Conservation (phyloP, 768 basidiomycete species). For the Suillus subalutaceus region DNA sequence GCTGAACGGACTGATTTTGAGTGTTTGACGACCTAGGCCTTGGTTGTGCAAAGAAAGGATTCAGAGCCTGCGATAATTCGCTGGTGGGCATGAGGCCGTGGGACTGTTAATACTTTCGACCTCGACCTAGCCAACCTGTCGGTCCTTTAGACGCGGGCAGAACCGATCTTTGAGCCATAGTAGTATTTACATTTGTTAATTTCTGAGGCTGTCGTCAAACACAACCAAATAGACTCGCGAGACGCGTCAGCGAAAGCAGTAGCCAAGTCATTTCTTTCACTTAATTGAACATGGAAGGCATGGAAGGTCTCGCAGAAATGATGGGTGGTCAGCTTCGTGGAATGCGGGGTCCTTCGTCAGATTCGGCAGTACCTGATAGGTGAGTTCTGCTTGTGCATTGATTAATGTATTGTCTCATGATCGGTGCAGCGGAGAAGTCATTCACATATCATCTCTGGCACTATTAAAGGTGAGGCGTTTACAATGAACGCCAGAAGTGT, state of each 20-base stretch:
- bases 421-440: conserved; percentile 77
- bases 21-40: conserved; percentile 34
- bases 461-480: conserved; percentile 78
- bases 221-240: conserved; percentile 18
- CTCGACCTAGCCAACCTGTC: neutral
- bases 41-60: conserved; percentile 59
- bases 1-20: conserved; percentile 32
- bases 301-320: conserved; percentile 55
- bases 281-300: conserved; percentile 31
- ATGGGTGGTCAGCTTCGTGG: conserved; percentile 55
- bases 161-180: neutral
- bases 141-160: neutral
- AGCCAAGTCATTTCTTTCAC: neutral
- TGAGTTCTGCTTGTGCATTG: conserved; percentile 34
- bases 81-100: conserved; percentile 57
- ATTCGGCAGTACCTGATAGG: conserved; percentile 76
- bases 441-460: conserved; percentile 97
- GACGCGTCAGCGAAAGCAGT: conserved; percentile 43
- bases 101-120: neutral
- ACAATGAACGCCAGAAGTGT: neutral
- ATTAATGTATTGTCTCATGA: conserved; percentile 11
- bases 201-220: conserved; percentile 29
- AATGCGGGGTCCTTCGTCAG: conserved; percentile 44
- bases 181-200: conserved; percentile 35
- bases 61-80: conserved; percentile 80